A percentile compares a stretch with the other conserved stretches of the same genome.
These are phyloP conservation scores for Alternaria dauci DNA, from an alignment of 2,329 filamentous ascomycete species.

Conservation along the genomic window DNA sequence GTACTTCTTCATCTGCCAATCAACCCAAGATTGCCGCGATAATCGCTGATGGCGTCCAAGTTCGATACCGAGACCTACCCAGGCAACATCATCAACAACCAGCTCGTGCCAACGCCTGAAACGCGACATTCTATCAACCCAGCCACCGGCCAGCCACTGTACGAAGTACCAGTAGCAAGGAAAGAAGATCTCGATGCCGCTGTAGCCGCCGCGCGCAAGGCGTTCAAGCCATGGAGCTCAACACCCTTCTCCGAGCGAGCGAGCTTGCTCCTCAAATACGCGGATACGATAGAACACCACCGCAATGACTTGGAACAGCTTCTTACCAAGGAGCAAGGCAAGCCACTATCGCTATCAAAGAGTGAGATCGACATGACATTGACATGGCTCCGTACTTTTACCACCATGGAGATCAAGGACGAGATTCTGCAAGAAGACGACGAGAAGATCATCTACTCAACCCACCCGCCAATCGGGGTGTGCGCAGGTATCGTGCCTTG, in stretches of 20 bases:
- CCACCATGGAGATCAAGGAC: conserved; percentile 31
- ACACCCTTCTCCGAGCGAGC: conserved; percentile 31
- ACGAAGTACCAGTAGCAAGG: conserved; percentile 58
- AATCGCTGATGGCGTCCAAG: background rate
- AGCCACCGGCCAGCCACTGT: conserved; percentile 56
- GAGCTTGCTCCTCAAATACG: conserved; percentile 27
- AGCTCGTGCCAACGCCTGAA: conserved; percentile 51
- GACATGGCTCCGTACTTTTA: conserved; percentile 45
- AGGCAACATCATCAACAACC: conserved; percentile 60
- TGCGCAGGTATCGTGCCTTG: conserved; percentile 52
- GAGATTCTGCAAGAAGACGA: background rate
- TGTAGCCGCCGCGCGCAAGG: conserved; percentile 55
- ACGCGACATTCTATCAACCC: conserved; percentile 61
- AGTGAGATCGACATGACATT: conserved; percentile 25
- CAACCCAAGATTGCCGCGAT: too few relatives aligned
- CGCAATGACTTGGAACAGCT: conserved; percentile 31
- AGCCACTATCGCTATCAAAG: conserved; percentile 31
- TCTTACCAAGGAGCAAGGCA: conserved; percentile 37
- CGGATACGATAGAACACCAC: conserved; percentile 31
- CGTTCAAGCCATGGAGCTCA: conserved; percentile 55
- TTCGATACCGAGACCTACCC: conserved; percentile 20
- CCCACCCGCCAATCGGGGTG: conserved; percentile 57
- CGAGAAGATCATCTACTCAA: conserved; percentile 51
- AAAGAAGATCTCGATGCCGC: conserved; percentile 59
- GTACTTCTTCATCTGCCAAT: background rate